Percentiles rank a stretch among this genome's conserved stretches.
phyloP scores from a whole-genome alignment of 2,329 filamentous ascomycete genomes.

The Claviceps fusiformis region DNA sequence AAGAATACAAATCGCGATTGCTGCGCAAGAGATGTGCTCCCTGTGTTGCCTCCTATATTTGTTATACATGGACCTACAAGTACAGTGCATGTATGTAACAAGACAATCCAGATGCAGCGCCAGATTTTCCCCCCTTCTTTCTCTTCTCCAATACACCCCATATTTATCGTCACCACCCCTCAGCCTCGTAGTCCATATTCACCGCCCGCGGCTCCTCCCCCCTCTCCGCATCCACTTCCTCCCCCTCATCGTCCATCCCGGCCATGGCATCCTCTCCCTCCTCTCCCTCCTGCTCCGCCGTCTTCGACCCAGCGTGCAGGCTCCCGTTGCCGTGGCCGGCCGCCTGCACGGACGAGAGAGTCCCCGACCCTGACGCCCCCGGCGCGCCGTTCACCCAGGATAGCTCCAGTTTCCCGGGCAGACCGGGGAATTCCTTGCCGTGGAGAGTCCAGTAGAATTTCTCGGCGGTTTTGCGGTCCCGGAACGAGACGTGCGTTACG shows the following conservation, averaged over 20 bases:
- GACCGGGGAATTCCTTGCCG: conserved; percentile 43
- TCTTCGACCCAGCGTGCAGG: background rate
- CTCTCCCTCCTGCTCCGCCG: background rate
- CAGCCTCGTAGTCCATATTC: conserved; percentile 41
- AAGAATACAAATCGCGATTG: too few species aligned
- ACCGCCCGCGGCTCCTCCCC: conserved; percentile 12
- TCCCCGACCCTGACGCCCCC: too few species aligned
- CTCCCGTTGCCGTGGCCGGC: conserved; percentile 3
- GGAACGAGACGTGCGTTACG: conserved; percentile 46
- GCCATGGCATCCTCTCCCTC: conserved; percentile 12
- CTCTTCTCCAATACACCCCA: too few species aligned
- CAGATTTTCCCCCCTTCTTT: too few species aligned
- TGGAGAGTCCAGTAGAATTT: conserved; percentile 48
- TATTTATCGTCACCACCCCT: conserved; percentile 4
- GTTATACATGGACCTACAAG: too few species aligned
- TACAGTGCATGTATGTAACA: too few species aligned
- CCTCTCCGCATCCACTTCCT: conserved; percentile 10
- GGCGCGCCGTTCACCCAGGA: conserved; percentile 38
- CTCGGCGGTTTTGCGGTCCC: conserved; percentile 58
- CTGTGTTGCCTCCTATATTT: too few species aligned
- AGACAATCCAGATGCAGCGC: too few species aligned
- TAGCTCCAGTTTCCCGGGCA: conserved; percentile 50
- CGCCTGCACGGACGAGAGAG: conserved; percentile 10
- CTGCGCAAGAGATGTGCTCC: too few species aligned
- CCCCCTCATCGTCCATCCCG: conserved; percentile 11